These are phyloP conservation scores for Massospora cicadina DNA, from an alignment of 371 early-diverging fungal species.

Conservation along the genomic window DNA sequence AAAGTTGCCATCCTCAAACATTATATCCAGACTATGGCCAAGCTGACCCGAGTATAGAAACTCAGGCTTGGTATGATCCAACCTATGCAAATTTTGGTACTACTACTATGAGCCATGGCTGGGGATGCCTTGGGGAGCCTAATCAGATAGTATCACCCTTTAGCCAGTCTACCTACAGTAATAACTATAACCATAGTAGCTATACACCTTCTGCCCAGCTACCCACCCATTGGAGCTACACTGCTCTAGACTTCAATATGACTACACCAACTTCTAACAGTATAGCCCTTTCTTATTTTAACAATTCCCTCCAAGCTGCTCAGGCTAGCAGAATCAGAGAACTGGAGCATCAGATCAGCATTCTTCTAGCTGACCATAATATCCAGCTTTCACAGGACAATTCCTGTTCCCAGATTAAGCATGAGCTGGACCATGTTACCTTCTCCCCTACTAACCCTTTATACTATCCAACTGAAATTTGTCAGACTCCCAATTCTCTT, in stretches of 20 bases:
- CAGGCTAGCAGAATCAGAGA: neutral
- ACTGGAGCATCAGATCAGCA: neutral
- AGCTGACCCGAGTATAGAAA: neutral
- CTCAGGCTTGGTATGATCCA: conserved; percentile 5
- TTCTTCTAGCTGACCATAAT: neutral
- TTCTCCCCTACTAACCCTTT: neutral
- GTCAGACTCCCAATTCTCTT: neutral
- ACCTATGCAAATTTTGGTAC: conserved; percentile 7
- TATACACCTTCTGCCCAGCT: neutral
- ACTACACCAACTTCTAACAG: neutral
- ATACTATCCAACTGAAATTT: neutral
- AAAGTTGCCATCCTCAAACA: neutral
- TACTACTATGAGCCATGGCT: neutral
- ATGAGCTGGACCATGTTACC: neutral
- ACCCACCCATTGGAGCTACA: neutral
- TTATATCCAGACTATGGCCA: neutral
- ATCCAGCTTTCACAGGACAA: neutral
- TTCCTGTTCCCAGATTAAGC: neutral
- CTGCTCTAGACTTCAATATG: neutral
- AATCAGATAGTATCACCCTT: neutral
- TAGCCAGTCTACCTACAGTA: neutral
- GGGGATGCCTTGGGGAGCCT: neutral
- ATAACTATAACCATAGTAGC: neutral
- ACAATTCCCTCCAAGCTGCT: neutral
- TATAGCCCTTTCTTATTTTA: neutral